Conservation (phyloP, 441 rosid species). For the Syzygium syzygioides region DNA sequence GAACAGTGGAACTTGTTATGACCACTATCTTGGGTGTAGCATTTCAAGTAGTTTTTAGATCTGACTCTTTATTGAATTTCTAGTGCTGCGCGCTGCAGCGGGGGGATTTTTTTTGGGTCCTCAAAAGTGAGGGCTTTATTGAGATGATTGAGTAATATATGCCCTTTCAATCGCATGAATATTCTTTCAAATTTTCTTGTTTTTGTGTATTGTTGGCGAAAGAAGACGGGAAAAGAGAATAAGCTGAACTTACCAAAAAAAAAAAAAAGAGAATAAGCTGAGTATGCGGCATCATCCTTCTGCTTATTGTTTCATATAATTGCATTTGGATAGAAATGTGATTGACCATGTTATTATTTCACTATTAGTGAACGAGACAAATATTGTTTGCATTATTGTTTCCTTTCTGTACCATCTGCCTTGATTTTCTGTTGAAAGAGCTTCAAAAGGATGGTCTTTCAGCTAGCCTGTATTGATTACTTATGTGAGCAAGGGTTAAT, state of each 20-base stretch:
- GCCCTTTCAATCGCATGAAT: neutral
- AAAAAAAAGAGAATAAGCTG: neutral
- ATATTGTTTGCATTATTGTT: neutral
- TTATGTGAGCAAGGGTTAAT: neutral
- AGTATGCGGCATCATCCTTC: neutral
- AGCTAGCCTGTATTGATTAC: neutral
- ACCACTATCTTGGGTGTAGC: neutral
- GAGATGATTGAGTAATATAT: neutral
- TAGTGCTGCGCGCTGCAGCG: neutral
- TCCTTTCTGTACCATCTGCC: neutral
- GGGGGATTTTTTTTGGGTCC: neutral
- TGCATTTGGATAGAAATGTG: neutral
- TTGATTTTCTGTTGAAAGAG: neutral
- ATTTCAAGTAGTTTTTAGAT: neutral
- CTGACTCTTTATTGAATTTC: neutral
- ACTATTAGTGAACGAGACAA: neutral
- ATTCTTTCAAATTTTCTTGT: neutral
- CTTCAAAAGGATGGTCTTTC: neutral
- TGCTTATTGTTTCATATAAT: neutral
- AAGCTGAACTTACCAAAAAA: too few relatives aligned
- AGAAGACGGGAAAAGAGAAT: neutral
- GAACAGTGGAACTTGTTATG: neutral
- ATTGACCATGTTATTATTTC: neutral
- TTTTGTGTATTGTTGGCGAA: neutral
- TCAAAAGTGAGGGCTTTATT: neutral